phyloP scores from a whole-genome alignment of 2,329 filamentous ascomycete species.

The Hirsutella thompsonii region DNA sequence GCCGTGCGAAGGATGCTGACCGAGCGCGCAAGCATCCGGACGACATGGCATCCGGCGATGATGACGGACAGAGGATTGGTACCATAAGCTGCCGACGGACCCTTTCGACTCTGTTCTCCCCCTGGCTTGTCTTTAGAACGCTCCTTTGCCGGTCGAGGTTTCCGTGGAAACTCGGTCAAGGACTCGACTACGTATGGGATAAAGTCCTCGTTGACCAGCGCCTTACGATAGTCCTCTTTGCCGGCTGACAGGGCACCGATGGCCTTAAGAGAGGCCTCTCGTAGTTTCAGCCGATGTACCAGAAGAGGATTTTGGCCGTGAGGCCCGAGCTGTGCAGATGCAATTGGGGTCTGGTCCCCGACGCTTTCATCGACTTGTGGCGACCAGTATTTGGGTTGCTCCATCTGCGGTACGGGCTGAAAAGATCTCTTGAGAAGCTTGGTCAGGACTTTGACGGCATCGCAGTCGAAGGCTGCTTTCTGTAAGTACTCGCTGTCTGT shows the following conservation, averaged over 20 bases:
- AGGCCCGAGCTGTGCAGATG: constrained; percentile 39
- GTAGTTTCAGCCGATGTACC: constrained; percentile 60
- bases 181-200: constrained; percentile 76
- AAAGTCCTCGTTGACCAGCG: constrained; percentile 69
- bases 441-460: constrained; percentile 31
- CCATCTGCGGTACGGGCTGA: constrained; percentile 23
- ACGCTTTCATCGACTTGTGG: constrained; percentile 21
- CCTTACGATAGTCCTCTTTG: constrained; percentile 74
- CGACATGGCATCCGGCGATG: constrained; percentile 71
- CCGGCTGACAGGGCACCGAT: constrained; percentile 70
- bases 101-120: constrained; percentile 16
- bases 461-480: constrained; percentile 62
- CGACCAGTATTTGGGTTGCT: constrained; percentile 24
- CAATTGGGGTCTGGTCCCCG: constrained; percentile 18
- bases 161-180: constrained; percentile 43
- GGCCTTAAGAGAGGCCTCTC: constrained; percentile 65
- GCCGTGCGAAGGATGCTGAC: constrained; percentile 75
- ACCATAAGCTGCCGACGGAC: constrained; percentile 41
- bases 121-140: constrained; percentile 23
- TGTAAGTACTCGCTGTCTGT: constrained; percentile 70
- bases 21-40: constrained; percentile 72
- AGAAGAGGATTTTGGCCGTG: constrained; percentile 46
- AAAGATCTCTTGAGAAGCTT: constrained; percentile 39
- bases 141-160: constrained; percentile 31
- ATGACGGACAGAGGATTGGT: constrained; percentile 65